A percentile compares a stretch with the other conserved stretches of the same genome.
Evolutionary conservation across 164 flowering plant species (phyloP).

Genomic region (Tetrastigma voinierianum): DNA sequence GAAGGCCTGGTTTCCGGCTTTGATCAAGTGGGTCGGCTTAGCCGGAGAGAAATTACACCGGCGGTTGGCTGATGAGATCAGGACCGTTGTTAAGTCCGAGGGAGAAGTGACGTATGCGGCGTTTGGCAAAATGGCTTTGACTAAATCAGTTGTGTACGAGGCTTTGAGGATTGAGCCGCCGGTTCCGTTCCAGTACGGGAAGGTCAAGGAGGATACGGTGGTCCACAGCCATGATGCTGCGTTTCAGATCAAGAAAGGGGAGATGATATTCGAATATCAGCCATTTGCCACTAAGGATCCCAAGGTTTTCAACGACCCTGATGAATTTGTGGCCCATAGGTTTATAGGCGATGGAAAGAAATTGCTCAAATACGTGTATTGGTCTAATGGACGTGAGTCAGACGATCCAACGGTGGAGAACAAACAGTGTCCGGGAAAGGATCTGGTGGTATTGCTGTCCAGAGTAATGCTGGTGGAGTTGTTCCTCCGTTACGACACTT

Average conservation of each 20-base stretch:
- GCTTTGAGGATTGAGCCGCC: constrained; percentile 37
- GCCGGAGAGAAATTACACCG: constrained; percentile 30
- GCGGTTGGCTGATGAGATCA: constrained; percentile 26
- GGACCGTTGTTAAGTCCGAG: constrained; percentile 18
- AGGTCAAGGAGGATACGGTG: constrained; percentile 31
- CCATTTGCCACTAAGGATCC: constrained; percentile 43
- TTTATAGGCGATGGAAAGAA: constrained; percentile 34
- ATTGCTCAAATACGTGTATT: constrained; percentile 38
- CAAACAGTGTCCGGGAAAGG: constrained; percentile 41
- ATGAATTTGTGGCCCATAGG: constrained; percentile 25
- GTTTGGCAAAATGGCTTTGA: constrained; percentile 28
- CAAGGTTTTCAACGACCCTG: constrained; percentile 30
- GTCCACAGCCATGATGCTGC: constrained; percentile 32
- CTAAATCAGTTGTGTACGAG: constrained; percentile 29
- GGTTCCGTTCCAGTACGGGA: constrained; percentile 37
- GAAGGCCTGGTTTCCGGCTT: constrained; percentile 22
- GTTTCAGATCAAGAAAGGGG: constrained; percentile 37
- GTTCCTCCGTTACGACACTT: constrained; percentile 41
- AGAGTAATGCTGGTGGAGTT: constrained; percentile 34
- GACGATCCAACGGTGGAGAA: constrained; percentile 26
- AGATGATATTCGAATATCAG: constrained; percentile 40
- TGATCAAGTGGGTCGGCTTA: constrained; percentile 26
- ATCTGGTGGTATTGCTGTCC: constrained; percentile 31
- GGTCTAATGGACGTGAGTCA: constrained; percentile 48
- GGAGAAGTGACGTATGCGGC: constrained; percentile 24